A percentile compares a stretch with the other conserved stretches of the same genome.
phyloP scores from a whole-genome alignment of 257 asterid genomes.

The Echites panduratus region DNA sequence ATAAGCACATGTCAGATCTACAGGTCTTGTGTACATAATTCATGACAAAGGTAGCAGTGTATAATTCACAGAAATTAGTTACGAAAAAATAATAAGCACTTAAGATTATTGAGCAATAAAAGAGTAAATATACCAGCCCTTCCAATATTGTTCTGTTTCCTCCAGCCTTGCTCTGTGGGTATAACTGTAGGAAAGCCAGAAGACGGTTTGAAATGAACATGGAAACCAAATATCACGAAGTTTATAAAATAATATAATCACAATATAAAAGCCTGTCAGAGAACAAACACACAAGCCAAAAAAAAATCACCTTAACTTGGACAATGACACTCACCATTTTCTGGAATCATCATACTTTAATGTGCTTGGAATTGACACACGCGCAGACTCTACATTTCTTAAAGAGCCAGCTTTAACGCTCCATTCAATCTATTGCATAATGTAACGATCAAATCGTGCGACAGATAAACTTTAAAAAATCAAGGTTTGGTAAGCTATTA shows the following conservation, averaged over 20 bases:
- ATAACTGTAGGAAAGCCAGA: slow-evolving; percentile 38
- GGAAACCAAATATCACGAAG: neutral
- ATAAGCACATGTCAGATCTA: neutral
- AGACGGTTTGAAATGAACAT: neutral
- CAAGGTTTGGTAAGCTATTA: neutral
- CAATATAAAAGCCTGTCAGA: too few species aligned
- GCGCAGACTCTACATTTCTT: slow-evolving; percentile 88
- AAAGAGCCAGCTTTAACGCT: slow-evolving; percentile 85
- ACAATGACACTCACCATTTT: slow-evolving; percentile 56
- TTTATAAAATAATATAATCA: neutral
- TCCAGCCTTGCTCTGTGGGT: slow-evolving; percentile 80
- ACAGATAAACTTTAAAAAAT: neutral
- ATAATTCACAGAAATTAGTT: neutral
- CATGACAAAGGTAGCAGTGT: neutral
- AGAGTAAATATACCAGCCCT: slow-evolving; percentile 66
- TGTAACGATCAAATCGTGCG: neutral
- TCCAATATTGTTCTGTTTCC: slow-evolving; percentile 92
- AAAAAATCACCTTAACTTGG: slow-evolving; percentile 8
- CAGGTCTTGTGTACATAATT: neutral
- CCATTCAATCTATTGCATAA: slow-evolving; percentile 74
- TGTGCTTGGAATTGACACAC: slow-evolving; percentile 87
- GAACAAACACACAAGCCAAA: slow-evolving; percentile 3
- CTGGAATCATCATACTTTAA: slow-evolving; percentile 66
- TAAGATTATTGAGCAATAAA: slow-evolving; percentile 4
- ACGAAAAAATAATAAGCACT: neutral